Base-by-base conservation (phyloP, 2,329 filamentous ascomycete genomes). In the Alternaria ventricosa region DNA sequence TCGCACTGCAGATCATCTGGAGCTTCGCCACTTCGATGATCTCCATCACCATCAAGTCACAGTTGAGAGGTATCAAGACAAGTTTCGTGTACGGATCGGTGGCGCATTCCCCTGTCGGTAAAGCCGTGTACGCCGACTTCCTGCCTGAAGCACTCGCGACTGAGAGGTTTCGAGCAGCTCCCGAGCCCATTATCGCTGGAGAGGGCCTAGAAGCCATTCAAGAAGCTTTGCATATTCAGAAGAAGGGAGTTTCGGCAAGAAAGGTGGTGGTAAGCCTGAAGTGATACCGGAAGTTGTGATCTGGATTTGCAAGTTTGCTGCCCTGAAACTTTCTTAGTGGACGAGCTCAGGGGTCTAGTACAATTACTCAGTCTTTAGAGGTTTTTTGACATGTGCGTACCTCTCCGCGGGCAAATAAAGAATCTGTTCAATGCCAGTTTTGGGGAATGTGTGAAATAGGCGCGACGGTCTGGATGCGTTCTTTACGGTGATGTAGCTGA, bases 181-280 rank as follows among this genome's bases (percentile, higher is more conserved):
- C 70, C 3, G 65, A 66, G 20, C 66, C 69, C 0, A 20, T 63
- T 12, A 68, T 75, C 3, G 63, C 71, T 12, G 63, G 61, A 7
- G 61, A 60, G 18, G 72, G 70, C 5, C 54, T 74, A 28, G 70
- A 71, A 22, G 62, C 51, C n/a, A 54, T 72, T 4, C 72, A 75
- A 45, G 60, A 56, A 28, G 72, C 60, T 6, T 54, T 74, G 23
- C 60, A 73, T 8, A 36, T 28, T 6, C 28, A 44, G 18, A 60
- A 56, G 30, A 44, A 50, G 25, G 56, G 56, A 4, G 47, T 59
- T 22, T 51, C 44, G 7, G 56, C 36, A 10, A 43, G 25, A 8
- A 59, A 59, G 36, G 49, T 59, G 33, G 36, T 59, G 46, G 56
- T 54, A 46, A 50, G 25, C 25, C 47, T 50, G 15, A 20, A 10